Base-by-base conservation (phyloP, 2,329 filamentous ascomycete species). In the Zymoseptoria brevis region DNA sequence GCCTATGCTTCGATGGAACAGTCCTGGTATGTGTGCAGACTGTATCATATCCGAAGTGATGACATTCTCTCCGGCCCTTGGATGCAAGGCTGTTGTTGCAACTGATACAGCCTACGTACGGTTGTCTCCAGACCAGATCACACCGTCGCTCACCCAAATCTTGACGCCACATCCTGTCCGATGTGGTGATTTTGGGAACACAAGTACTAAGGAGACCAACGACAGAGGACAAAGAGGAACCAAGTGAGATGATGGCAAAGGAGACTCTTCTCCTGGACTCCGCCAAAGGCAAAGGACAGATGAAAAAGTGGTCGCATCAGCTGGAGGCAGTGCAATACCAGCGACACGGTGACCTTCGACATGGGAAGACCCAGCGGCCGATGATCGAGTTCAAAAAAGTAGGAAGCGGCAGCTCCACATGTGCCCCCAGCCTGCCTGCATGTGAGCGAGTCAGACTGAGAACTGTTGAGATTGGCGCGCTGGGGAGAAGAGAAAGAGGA, bases 321-420 rank as follows among this genome's bases (percentile, higher is more conserved):
- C 51, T 53, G 51, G 51, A 53, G 51, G 22, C 51, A 53, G 51
- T 53, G 51, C 51, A 29, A 53, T 53, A 53, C 51, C 51, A 53
- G 51, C 51, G 51, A 53, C 51, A 26, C 51, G 24, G 21, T 58
- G 57, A 26, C 52, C 24, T 29, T 19, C 8, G 41, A 58, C 57
- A 58, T 58, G 24, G 50, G 53, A 52, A 58, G 51, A 53, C 53
- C 49, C 57, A 58, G 57, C 51, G 52, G 57, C 41, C 52, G 16
- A 26, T 19, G 16, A 49, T 30, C 57, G 48, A 22, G 51, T 55
- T 54, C 41, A 22, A 53, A 53, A 53, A 53, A 53, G 13, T 16
- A 11, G 35, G 35, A 45, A 45, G 35, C 35, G 35, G 13, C 16
- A n/a, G 16, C 35, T 16, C 35, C 35, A 45, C 35, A n/a, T 45